Percentiles rank a stretch among this genome's conserved stretches.
Evolutionary conservation across 768 basidiomycete genomes (phyloP).

Genomic region (Lentinula detonsa): DNA sequence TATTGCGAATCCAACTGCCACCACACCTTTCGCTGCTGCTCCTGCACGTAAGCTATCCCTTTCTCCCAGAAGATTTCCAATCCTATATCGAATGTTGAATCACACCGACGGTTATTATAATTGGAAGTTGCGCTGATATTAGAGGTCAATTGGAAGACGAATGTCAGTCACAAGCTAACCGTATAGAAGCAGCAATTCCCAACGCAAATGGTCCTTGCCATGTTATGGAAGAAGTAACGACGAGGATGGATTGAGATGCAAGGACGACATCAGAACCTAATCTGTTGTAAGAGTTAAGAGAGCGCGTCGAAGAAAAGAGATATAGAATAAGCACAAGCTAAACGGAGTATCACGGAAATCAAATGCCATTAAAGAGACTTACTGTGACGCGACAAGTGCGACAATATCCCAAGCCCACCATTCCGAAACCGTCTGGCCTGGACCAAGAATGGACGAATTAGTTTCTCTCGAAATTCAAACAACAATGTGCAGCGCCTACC

Average conservation of each 20-base stretch:
- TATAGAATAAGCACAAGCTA: background rate
- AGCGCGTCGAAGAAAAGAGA: background rate
- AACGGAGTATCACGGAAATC: background rate
- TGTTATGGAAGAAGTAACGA: slow-evolving; percentile 67
- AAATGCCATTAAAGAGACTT: slow-evolving; percentile 11
- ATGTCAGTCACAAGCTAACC: background rate
- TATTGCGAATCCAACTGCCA: slow-evolving; percentile 62
- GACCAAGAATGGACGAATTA: background rate
- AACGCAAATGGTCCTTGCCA: slow-evolving; percentile 84
- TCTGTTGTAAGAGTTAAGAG: slow-evolving; percentile 24
- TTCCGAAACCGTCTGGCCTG: slow-evolving; percentile 78
- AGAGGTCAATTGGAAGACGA: slow-evolving; percentile 34
- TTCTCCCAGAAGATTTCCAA: slow-evolving; percentile 87
- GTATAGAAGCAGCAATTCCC: slow-evolving; percentile 78
- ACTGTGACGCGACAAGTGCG: slow-evolving; percentile 49
- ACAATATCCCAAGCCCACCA: slow-evolving; percentile 98
- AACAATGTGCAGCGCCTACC: slow-evolving; percentile 28
- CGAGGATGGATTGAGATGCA: slow-evolving; percentile 84
- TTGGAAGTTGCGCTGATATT: too few species aligned
- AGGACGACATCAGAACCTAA: slow-evolving; percentile 68
- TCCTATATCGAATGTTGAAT: slow-evolving; percentile 31
- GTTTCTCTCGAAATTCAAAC: background rate
- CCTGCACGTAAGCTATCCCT: slow-evolving; percentile 67
- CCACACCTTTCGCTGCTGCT: slow-evolving; percentile 55
- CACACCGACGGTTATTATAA: background rate